A percentile compares a stretch with the other conserved stretches of the same genome.
Conservation (phyloP, 306 rosid genomes). For the Vicia villosa region DNA sequence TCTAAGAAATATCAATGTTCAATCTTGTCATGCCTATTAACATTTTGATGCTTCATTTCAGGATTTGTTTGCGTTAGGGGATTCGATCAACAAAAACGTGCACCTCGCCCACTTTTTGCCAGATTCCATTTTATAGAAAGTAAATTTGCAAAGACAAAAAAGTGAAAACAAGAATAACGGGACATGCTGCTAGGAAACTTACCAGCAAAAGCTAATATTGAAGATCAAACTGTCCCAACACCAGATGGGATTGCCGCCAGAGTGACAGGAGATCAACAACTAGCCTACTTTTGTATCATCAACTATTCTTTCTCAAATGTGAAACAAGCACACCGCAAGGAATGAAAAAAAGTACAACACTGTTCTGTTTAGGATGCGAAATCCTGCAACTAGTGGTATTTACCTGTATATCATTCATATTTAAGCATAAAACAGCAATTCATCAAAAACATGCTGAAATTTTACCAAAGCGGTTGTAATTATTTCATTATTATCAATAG, state of each 20-base stretch:
- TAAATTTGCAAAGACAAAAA: constrained; percentile 50
- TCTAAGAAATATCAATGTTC: neutral
- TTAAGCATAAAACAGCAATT: constrained; percentile 43
- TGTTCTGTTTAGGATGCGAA: constrained; percentile 31
- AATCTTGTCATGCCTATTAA: constrained; percentile 23
- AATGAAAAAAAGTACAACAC: constrained; percentile 36
- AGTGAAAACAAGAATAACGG: constrained; percentile 32
- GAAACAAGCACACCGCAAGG: constrained; percentile 39
- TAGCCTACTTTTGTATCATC: constrained; percentile 42
- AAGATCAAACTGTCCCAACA: constrained; percentile 30
- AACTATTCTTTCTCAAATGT: constrained; percentile 45
- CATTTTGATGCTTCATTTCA: constrained; percentile 46
- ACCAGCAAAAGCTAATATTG: constrained; percentile 33
- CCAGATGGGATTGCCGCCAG: constrained; percentile 32
- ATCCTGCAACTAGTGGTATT: constrained; percentile 32
- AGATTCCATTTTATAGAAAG: constrained; percentile 75
- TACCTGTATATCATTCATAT: constrained; percentile 41
- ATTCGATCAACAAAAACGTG: constrained; percentile 63
- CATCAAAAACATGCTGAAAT: constrained; percentile 30
- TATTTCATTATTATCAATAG: constrained; percentile 32
- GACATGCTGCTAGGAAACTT: constrained; percentile 32
- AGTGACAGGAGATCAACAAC: constrained; percentile 42
- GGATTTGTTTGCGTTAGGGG: constrained; percentile 95
- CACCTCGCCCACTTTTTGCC: constrained; percentile 71
- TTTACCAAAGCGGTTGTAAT: constrained; percentile 31